Conservation (phyloP, 139 green algal genomes). For the Chlamydomonas urium region DNA sequence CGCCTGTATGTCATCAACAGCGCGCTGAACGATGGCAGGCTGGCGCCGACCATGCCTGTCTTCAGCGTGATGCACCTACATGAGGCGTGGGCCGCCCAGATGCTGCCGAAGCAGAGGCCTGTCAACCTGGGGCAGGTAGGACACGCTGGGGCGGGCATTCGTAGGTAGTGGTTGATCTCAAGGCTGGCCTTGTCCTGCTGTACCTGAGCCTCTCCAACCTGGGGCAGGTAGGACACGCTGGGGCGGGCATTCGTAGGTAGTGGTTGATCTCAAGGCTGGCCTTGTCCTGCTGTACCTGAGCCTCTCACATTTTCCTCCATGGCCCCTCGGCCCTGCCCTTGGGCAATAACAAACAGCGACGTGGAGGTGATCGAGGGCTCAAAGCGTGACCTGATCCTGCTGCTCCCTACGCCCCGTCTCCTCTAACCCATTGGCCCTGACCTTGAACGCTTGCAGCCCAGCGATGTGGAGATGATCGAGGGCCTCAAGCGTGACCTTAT, state of each 20-base stretch:
- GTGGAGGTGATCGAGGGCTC: too few relatives aligned
- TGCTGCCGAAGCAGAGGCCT: slow-evolving; percentile 15
- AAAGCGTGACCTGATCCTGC: too few relatives aligned
- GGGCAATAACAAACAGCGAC: too few relatives aligned
- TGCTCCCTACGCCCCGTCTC: too few relatives aligned
- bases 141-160: too few relatives aligned
- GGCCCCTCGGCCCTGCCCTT: too few relatives aligned
- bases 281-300: background rate
- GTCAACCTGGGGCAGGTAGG: background rate
- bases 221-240: background rate
- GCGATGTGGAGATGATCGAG: slow-evolving; percentile 18
- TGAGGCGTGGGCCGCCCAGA: background rate
- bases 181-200: background rate
- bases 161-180: too few relatives aligned
- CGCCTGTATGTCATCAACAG: slow-evolving; percentile 11
- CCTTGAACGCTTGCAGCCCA: background rate
- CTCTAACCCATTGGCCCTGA: background rate
- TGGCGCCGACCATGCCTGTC: slow-evolving; percentile 1
- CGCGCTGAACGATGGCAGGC: slow-evolving; percentile 5
- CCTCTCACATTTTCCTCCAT: too few relatives aligned
- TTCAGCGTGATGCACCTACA: slow-evolving; percentile 7
- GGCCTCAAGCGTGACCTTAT: slow-evolving; percentile 34
- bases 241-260: too few relatives aligned
- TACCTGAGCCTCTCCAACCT: background rate
- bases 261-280: too few relatives aligned